Evolutionary conservation across 2,329 filamentous ascomycete species (phyloP).

Genomic region (Leptographium procerum): DNA sequence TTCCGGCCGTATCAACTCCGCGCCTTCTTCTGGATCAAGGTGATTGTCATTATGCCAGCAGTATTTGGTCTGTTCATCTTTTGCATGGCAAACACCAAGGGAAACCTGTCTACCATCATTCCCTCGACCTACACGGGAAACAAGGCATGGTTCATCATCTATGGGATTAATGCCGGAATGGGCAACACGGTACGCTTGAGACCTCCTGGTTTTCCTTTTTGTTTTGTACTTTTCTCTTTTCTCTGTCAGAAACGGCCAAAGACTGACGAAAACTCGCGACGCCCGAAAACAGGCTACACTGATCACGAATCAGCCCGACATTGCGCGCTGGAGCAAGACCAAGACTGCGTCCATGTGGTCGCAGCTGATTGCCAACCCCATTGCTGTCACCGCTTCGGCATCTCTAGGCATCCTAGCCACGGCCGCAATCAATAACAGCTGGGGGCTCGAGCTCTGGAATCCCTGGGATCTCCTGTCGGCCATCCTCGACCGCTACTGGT

Average conservation of each 20-base stretch:
- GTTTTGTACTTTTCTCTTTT: background rate
- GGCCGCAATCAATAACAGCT: constrained; percentile 29
- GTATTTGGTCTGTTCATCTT: constrained; percentile 21
- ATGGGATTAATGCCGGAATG: constrained; percentile 26
- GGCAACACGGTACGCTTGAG: constrained; percentile 15
- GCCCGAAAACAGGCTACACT: constrained; percentile 9
- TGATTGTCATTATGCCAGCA: constrained; percentile 24
- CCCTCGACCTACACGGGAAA: constrained; percentile 11
- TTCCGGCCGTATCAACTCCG: constrained; percentile 31
- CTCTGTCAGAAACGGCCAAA: background rate
- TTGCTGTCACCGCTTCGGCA: constrained; percentile 28
- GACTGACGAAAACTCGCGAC: background rate
- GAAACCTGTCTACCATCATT: constrained; percentile 18
- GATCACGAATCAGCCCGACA: constrained; percentile 32
- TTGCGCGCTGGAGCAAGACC: constrained; percentile 28
- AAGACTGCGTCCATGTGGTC: constrained; percentile 27
- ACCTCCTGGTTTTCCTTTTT: too few relatives aligned
- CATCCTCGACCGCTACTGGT: constrained; percentile 14
- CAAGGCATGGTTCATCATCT: constrained; percentile 25
- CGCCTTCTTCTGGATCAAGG: constrained; percentile 34
- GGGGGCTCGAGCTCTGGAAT: constrained; percentile 21
- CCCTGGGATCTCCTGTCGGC: constrained; percentile 14
- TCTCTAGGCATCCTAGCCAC: constrained; percentile 32
- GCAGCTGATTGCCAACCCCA: constrained; percentile 28
- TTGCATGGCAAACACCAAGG: constrained; percentile 27